phyloP scores from a whole-genome alignment of 2,329 filamentous ascomycete genomes.

The Aspergillus awamori region DNA sequence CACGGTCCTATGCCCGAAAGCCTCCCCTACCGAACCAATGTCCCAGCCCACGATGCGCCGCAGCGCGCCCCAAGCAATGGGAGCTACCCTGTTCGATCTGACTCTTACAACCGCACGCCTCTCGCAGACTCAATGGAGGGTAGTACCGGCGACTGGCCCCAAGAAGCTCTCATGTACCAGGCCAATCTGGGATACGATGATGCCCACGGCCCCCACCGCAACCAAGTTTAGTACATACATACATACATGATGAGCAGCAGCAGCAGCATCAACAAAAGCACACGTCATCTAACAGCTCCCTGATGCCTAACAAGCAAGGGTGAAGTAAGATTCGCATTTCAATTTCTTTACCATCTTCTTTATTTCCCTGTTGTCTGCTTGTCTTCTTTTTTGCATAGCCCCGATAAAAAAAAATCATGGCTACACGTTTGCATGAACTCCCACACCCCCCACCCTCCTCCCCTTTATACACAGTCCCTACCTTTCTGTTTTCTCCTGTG shows the following conservation, averaged over 20 bases:
- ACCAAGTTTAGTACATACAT: constrained; percentile 17
- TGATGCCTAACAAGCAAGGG: neutral
- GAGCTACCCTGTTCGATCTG: constrained; percentile 16
- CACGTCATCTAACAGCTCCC: neutral
- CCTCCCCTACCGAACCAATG: constrained; percentile 19
- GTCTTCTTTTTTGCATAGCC: constrained; percentile 13
- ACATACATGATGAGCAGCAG: neutral
- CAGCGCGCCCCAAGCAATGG: constrained; percentile 15
- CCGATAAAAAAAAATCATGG: neutral
- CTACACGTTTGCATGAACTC: neutral
- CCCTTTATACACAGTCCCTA: neutral
- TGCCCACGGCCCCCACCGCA: constrained; percentile 22
- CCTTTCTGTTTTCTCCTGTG: neutral
- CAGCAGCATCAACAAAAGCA: neutral
- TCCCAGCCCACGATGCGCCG: constrained; percentile 33
- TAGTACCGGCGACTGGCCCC: constrained; percentile 42
- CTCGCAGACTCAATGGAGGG: constrained; percentile 27
- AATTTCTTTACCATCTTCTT: neutral
- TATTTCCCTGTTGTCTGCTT: neutral
- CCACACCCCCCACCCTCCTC: neutral
- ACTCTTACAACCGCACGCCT: constrained; percentile 21
- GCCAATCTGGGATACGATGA: constrained; percentile 29
- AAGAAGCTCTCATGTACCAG: constrained; percentile 46
- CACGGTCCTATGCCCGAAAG: constrained; percentile 12
- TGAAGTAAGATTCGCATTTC: neutral